phyloP scores from a whole-genome alignment of 2,329 filamentous ascomycete species.

The Xylariaceae sp. region DNA sequence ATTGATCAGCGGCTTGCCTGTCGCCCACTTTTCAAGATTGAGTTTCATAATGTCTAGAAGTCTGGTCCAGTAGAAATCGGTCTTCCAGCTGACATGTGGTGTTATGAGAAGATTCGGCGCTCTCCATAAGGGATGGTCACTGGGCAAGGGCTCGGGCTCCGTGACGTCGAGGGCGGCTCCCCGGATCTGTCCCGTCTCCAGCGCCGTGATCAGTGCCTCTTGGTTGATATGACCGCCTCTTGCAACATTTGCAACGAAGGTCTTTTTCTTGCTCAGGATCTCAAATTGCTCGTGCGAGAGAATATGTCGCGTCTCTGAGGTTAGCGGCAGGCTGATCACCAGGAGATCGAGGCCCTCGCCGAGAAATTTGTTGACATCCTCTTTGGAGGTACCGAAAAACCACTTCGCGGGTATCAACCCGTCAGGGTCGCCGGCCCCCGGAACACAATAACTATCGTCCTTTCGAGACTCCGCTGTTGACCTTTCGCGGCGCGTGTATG shows the following conservation, averaged over 20 bases:
- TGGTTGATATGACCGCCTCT: slow-evolving; percentile 46
- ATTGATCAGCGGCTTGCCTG: slow-evolving; percentile 31
- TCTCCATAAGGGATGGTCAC: slow-evolving; percentile 63
- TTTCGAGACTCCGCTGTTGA: slow-evolving; percentile 58
- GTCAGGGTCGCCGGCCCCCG: slow-evolving; percentile 54
- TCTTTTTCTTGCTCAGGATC: slow-evolving; percentile 41
- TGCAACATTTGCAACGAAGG: slow-evolving; percentile 65
- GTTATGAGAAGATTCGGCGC: slow-evolving; percentile 60
- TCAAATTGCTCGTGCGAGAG: slow-evolving; percentile 46
- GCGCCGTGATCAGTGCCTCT: slow-evolving; percentile 55
- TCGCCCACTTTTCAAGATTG: slow-evolving; percentile 26
- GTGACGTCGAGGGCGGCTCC: slow-evolving; percentile 70
- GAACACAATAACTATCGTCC: slow-evolving; percentile 65
- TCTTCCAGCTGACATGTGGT: slow-evolving; percentile 33
- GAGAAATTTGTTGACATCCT: slow-evolving; percentile 43
- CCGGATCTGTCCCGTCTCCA: slow-evolving; percentile 40
- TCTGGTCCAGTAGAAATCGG: slow-evolving; percentile 18
- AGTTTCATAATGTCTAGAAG: slow-evolving; percentile 27
- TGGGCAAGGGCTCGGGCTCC: slow-evolving; percentile 67
- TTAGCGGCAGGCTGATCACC: slow-evolving; percentile 44
- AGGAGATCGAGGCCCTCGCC: slow-evolving; percentile 43
- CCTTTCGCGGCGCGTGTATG: slow-evolving; percentile 65
- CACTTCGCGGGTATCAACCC: slow-evolving; percentile 43
- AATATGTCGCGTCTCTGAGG: slow-evolving; percentile 39
- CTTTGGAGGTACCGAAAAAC: slow-evolving; percentile 39